Evolutionary conservation across 805 yeast species (phyloP).

Genomic region (Kockiozyma suomiensis): DNA sequence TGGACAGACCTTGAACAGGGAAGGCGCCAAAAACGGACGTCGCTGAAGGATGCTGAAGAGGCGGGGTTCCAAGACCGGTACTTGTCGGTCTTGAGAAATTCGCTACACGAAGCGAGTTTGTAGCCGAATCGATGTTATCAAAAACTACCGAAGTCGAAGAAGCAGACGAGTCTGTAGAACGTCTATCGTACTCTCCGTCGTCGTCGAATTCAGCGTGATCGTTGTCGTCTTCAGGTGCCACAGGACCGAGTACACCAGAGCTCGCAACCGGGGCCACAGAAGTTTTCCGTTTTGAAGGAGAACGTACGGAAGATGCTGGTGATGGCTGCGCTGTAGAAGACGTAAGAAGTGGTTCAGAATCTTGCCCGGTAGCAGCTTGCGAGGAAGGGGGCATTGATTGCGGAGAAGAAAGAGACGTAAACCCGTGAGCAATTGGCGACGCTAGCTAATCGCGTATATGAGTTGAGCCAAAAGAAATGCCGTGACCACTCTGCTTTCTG

Average conservation of each 20-base stretch:
- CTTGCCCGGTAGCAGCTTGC: background rate
- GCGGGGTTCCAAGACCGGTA: constrained; percentile 4
- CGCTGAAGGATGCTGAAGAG: background rate
- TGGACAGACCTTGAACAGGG: constrained; percentile 4
- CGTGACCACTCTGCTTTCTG: too few species aligned
- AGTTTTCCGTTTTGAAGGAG: constrained; percentile 12
- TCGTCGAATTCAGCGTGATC: constrained; percentile 2
- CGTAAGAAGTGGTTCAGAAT: constrained; percentile 1
- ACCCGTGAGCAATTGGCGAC: background rate
- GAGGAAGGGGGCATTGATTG: constrained; percentile 9
- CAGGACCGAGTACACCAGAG: constrained; percentile 5
- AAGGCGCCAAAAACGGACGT: constrained; percentile 1
- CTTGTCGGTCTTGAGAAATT: constrained; percentile 10
- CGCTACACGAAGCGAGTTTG: constrained; percentile 25
- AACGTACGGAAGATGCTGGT: constrained; percentile 4
- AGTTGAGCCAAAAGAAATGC: too few species aligned
- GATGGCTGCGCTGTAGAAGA: background rate
- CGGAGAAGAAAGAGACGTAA: background rate
- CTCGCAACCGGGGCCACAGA: constrained; percentile 12
- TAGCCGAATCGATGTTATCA: constrained; percentile 28
- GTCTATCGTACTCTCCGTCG: constrained; percentile 13
- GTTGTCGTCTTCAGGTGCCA: background rate
- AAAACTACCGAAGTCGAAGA: constrained; percentile 31
- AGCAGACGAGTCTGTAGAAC: constrained; percentile 22
- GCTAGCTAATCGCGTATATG: constrained; percentile 8